Percentiles rank a stretch among this genome's conserved stretches.
Evolutionary conservation across 129 eudicot genomes (phyloP).

Genomic region (Gnaphalium uliginosum): DNA sequence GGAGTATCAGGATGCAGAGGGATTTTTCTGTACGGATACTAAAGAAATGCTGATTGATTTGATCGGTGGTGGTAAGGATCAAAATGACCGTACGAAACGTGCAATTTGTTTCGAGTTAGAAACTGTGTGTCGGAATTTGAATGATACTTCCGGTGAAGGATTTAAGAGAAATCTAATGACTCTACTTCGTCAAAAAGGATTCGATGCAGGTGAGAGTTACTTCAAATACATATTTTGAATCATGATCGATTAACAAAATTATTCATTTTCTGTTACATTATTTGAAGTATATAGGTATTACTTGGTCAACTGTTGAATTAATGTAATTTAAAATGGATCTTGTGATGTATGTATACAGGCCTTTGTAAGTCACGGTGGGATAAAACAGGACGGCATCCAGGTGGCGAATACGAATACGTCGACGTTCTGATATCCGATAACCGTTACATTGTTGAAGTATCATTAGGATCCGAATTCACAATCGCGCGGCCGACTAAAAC

Average conservation of each 20-base stretch:
- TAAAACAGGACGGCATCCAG: constrained; percentile 40
- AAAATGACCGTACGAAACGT: constrained; percentile 13
- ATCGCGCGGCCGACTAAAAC: constrained; percentile 43
- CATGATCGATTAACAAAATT: too few species aligned
- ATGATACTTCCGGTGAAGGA: constrained; percentile 26
- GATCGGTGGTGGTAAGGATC: constrained; percentile 26
- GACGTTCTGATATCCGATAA: constrained; percentile 39
- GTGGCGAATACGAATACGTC: constrained; percentile 49
- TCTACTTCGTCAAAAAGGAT: constrained; percentile 40
- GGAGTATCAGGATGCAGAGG: constrained; percentile 26
- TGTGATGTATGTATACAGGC: constrained; percentile 22
- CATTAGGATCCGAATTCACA: constrained; percentile 35
- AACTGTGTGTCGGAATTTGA: constrained; percentile 25
- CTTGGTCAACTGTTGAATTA: not conserved
- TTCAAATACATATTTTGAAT: not conserved
- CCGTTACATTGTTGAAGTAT: constrained; percentile 46
- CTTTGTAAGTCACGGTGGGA: constrained; percentile 50
- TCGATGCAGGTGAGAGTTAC: constrained; percentile 40
- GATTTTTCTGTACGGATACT: constrained; percentile 17
- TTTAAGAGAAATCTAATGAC: constrained; percentile 41
- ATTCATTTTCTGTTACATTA: too few species aligned
- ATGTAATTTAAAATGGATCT: not conserved
- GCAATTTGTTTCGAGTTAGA: constrained; percentile 32
- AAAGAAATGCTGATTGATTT: constrained; percentile 38
- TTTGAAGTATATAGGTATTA: not conserved